A percentile compares a stretch with the other conserved stretches of the same genome.
Conservation (phyloP, 2,329 filamentous ascomycete species). For the Talaromyces sp. region DNA sequence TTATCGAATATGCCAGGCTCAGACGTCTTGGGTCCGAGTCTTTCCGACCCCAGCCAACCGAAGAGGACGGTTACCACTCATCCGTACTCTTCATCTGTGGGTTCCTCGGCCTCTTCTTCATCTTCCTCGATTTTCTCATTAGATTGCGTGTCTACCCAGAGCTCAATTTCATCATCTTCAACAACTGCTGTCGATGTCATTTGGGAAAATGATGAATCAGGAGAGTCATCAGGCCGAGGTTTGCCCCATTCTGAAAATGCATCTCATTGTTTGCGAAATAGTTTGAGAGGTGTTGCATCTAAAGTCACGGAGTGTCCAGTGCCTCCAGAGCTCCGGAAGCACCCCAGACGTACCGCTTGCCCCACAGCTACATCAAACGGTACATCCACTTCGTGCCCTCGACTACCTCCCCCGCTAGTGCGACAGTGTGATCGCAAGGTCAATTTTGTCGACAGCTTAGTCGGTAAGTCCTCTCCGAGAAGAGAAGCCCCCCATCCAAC, state of each 20-base stretch:
- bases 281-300: conserved; percentile 29
- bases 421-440: conserved; percentile 89
- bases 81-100: conserved; percentile 69
- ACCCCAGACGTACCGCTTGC: conserved; percentile 55
- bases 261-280: conserved; percentile 28
- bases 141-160: conserved; percentile 62
- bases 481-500: conserved; percentile 33
- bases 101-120: conserved; percentile 73
- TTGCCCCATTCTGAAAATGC: conserved; percentile 26
- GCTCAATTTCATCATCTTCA: conserved; percentile 68
- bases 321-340: conserved; percentile 43
- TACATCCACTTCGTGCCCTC: conserved; percentile 51
- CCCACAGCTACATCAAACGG: conserved; percentile 53
- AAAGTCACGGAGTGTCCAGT: conserved; percentile 37
- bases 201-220: conserved; percentile 42
- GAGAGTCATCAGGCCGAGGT: conserved; percentile 30
- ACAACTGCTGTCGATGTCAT: conserved; percentile 58
- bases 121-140: conserved; percentile 77
- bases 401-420: conserved; percentile 71
- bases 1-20: conserved; percentile 44
- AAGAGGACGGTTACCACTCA: conserved; percentile 42
- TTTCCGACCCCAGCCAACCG: conserved; percentile 39
- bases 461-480: conserved; percentile 67
- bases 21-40: conserved; percentile 45
- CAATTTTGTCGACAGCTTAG: conserved; percentile 93